Percentiles rank a stretch among this genome's conserved stretches.
These are phyloP conservation scores for Pichia sp. DNA, from an alignment of 1,139 yeast genomes.

Conservation along the genomic window DNA sequence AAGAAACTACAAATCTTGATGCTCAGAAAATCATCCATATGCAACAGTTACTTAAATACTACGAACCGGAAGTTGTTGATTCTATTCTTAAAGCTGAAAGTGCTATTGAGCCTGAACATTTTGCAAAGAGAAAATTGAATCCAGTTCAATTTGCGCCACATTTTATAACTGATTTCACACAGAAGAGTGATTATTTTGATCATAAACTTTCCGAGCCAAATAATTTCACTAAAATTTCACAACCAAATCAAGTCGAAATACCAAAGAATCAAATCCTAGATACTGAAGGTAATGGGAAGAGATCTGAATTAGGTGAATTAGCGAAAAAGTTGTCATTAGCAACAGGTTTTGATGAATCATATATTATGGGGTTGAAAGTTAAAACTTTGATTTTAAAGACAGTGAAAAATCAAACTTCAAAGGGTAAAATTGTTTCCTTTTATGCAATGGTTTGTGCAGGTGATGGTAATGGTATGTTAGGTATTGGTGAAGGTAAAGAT, in stretches of 20 bases:
- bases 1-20: slow-evolving; percentile 14
- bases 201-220: slow-evolving; percentile 18
- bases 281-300: slow-evolving; percentile 17
- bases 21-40: slow-evolving; percentile 36
- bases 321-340: slow-evolving; percentile 57
- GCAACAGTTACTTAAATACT: slow-evolving; percentile 58
- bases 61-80: slow-evolving; percentile 69
- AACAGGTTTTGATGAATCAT: slow-evolving; percentile 67
- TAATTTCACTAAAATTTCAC: slow-evolving; percentile 20
- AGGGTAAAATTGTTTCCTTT: slow-evolving; percentile 84
- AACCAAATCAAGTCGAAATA: slow-evolving; percentile 21
- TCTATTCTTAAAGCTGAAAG: slow-evolving; percentile 78
- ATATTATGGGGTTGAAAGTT: slow-evolving; percentile 55
- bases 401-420: slow-evolving; percentile 87
- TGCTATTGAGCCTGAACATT: slow-evolving; percentile 56
- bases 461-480: slow-evolving; percentile 87
- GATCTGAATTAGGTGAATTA: slow-evolving; percentile 29
- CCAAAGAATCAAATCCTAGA: slow-evolving; percentile 20
- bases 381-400: slow-evolving; percentile 68
- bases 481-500: slow-evolving; percentile 93
- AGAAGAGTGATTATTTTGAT: slow-evolving; percentile 44
- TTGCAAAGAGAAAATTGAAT: slow-evolving; percentile 32
- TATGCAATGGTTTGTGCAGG: slow-evolving; percentile 90
- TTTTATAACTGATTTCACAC: slow-evolving; percentile 53
- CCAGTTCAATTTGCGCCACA: slow-evolving; percentile 49